phyloP scores from a whole-genome alignment of 495 filamentous ascomycete species.

The Penicillium manginii region DNA sequence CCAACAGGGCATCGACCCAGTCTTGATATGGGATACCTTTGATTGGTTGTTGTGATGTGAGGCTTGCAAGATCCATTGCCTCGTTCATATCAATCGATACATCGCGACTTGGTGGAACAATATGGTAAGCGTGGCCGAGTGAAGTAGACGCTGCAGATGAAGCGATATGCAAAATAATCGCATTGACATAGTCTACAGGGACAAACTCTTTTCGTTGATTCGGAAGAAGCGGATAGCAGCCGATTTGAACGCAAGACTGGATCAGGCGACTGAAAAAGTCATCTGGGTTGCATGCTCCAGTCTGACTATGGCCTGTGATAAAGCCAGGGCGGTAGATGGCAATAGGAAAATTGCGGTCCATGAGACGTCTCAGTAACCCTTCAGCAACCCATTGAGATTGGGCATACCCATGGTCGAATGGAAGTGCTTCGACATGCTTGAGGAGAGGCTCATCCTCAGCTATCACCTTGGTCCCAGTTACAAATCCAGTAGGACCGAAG shows the following conservation, averaged over 20 bases:
- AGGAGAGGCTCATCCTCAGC: slow-evolving; percentile 14
- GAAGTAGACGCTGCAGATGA: slow-evolving; percentile 2
- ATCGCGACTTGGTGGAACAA: slow-evolving; percentile 10
- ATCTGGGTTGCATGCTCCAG: slow-evolving; percentile 21
- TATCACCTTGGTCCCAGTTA: slow-evolving; percentile 12
- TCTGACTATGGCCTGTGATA: slow-evolving; percentile 22
- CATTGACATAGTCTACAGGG: slow-evolving; percentile 22
- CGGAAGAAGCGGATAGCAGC: slow-evolving; percentile 19
- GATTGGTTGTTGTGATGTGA: neutral
- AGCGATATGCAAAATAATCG: slow-evolving; percentile 18
- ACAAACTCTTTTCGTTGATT: slow-evolving; percentile 27
- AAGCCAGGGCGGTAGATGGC: slow-evolving; percentile 30
- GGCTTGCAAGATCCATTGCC: slow-evolving; percentile 10
- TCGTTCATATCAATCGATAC: slow-evolving; percentile 19
- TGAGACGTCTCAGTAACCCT: slow-evolving; percentile 18
- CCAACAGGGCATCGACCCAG: slow-evolving; percentile 12
- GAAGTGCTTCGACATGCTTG: slow-evolving; percentile 18
- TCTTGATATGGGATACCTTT: slow-evolving; percentile 11
- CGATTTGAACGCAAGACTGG: slow-evolving; percentile 11
- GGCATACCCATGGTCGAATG: slow-evolving; percentile 29
- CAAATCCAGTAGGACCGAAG: slow-evolving; percentile 22
- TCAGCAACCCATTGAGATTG: slow-evolving; percentile 32
- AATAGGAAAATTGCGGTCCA: slow-evolving; percentile 18
- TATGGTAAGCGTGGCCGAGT: slow-evolving; percentile 22
- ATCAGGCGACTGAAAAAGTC: slow-evolving; percentile 29